Base-by-base conservation (phyloP, 768 basidiomycete species). In the Boletus huronensis region DNA sequence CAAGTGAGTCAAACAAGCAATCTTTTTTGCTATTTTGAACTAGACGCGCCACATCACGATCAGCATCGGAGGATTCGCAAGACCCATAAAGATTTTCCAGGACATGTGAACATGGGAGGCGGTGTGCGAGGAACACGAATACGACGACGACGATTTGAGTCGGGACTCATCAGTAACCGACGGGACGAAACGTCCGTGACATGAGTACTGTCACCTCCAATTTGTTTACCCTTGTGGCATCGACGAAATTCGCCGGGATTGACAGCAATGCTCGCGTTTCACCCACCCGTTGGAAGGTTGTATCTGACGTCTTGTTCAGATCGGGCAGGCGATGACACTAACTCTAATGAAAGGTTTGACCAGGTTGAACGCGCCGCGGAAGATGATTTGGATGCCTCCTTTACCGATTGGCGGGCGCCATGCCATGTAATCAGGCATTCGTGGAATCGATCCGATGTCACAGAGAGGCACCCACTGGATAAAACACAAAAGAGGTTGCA, bases 221-320 rank as follows among this genome's bases (percentile, higher is more conserved):
- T 48, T 19, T 17, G 36, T 28, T 38, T 25, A 11, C 42, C 52
- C 39, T 38, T 46, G 44, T 35, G 55, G n/a, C 19, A 35, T 46
- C 29, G 21, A 47, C 50, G 17, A 52, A 38, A 29, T 21, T 54
- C 21, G 11, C 25, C 25, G 19, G 51, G 31, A n/a, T 51, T 58
- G 51, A 43, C 54, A 57, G 42, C 42, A 19, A 17, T 14, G 52
- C 19, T 50, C 35, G 32, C 21, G 55, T 61, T 61, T 64, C 44
- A 45, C 19, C n/a, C 23, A 6, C 28, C 34, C 34, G 29, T 31
- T 35, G 26, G 32, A 36, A 26, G 23, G 23, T 29, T 17, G 25
- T 19, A 13, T 50, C 35, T 45, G 31, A 25, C 19, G 28, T 26
- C 39, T 46, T 32, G 23, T 17, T 40, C 36, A 29, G 52, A 55